A percentile compares a stretch with the other conserved stretches of the same genome.
Conservation (phyloP, 2,329 filamentous ascomycete genomes). For the Paradendryphiella salina region DNA sequence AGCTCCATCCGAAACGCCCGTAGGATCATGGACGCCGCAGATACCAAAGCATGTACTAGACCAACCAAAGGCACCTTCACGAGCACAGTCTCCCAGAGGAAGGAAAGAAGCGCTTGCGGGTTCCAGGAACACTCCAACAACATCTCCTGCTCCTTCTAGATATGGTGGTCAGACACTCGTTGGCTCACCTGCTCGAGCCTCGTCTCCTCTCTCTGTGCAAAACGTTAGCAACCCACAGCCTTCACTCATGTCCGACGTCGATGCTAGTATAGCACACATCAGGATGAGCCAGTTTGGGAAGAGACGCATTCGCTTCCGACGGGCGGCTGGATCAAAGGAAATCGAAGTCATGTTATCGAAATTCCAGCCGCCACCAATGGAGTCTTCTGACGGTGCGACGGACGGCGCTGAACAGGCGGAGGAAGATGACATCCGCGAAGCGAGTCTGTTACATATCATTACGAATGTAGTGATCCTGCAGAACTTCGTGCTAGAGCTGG, state of each 20-base stretch:
- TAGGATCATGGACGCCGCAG: conserved; percentile 43
- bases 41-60: conserved; percentile 44
- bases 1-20: conserved; percentile 32
- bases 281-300: conserved; percentile 41
- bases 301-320: conserved; percentile 42
- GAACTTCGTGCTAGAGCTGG: conserved; percentile 55
- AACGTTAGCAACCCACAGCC: conserved; percentile 36
- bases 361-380: conserved; percentile 42
- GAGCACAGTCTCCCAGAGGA: conserved; percentile 43
- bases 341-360: conserved; percentile 44
- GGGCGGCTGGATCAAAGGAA: conserved; percentile 24
- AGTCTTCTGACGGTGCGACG: conserved; percentile 21
- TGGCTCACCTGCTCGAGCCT: conserved; percentile 34
- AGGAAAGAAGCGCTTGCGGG: conserved; percentile 40
- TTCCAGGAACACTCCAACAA: conserved; percentile 7
- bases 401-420: conserved; percentile 22
- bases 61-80: conserved; percentile 35
- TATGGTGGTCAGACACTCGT: conserved; percentile 35
- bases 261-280: conserved; percentile 38
- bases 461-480: conserved; percentile 57
- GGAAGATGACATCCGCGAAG: conserved; percentile 44
- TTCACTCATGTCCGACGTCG: conserved; percentile 42
- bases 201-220: conserved; percentile 38
- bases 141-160: conserved; percentile 11
- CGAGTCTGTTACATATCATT: conserved; percentile 54